Evolutionary conservation across 2,329 filamentous ascomycete species (phyloP), one percentile per base, ranked within the genome.

Genomic region (Bipolaris oryzae): DNA sequence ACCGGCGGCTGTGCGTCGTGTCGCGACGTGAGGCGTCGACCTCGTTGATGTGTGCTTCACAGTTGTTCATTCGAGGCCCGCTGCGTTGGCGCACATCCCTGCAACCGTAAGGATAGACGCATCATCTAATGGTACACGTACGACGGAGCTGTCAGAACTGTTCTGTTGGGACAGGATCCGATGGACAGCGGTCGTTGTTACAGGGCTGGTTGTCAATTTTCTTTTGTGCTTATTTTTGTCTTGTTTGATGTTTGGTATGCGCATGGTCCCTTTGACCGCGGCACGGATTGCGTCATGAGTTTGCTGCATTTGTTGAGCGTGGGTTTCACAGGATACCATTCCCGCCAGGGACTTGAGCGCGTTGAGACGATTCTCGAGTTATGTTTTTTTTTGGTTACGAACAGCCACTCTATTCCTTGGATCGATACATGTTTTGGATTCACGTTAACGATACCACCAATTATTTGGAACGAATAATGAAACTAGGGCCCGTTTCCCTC

Each of bases 1-100:
- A 18, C 66, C 70, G 41, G 62, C 69, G 41, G 62, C 69, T 51
- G 66, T 64, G 55, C 72, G 67, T 42, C 65, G 66, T 42, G 63
- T 60, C 10, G 51, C 63, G 15, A 54, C 59, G 23, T 60, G 57
- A 48, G 61, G 46, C 16, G 61, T 60, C 51, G 11, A 46, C 23
- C 53, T 52, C 43, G 45, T 45, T 47, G 28, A 25, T 49, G 51
- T 58, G 49, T n/a, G n/a, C 50, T 52, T 33, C 49, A 50, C 55
- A 50, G 63, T 63, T 67, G 61, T 54, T 61, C 50, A 59, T 61
- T 52, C 50, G 49, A 47, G 34, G 48, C 56, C 62, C 61, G 41
- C 45, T 52, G 41, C 35, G 7, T 42, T 52, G 63, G 61, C 46
- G 43, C 52, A 41, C 37, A 52, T 44, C 57, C 60, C 53, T 51